Evolutionary conservation across 208 protist genomes (phyloP), one percentile per base, ranked within the genome.

Genomic region (Wallacemonas rigidus): DNA sequence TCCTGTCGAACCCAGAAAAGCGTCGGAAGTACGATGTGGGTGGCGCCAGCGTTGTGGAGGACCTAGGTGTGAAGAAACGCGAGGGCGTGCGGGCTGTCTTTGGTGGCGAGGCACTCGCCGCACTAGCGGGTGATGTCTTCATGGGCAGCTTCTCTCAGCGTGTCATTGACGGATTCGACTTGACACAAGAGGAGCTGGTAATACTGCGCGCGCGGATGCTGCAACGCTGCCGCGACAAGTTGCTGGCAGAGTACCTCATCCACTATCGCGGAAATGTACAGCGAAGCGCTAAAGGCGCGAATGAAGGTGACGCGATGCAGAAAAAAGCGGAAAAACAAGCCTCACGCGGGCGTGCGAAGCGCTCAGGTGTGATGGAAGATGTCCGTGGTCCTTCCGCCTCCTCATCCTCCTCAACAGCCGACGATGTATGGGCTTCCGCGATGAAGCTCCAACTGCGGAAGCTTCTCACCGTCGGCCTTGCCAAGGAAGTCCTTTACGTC

Each of bases 1-100:
- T 99, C 2, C 83, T 99, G 14, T 89, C 74, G 4, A 97, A 99
- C 73, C 64, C 81, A n/a, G 78, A 98, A 75, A 99, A 99, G 78
- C 88, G 97, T 12, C 79, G 86, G 63, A 89, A 98, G 64, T 99
- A 99, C 78, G 99, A 99, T 74, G 74, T 97, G 51, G 98, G 95
- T 74, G 99, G 98, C 43, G 87, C 97, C 58, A 91, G 98, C 65
- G 96, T 93, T 26, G 86, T 99, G 1, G 94, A 99, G 54, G 92
- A 97, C 71, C 71, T 90, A 15, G 86, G 88, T 5, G 80, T 71
- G 41, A 88, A 84, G 74, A 93, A 92, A 67, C 82, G 92, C 7
- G 86, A 89, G 17, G 89, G 77, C 12, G 77, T 94, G 3, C 84
- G 89, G 0, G 87, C 80, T 3, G 72, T 96, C 45, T 96, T 96